phyloP scores from a whole-genome alignment of 345 rosid genomes.

The Populus davidiana region DNA sequence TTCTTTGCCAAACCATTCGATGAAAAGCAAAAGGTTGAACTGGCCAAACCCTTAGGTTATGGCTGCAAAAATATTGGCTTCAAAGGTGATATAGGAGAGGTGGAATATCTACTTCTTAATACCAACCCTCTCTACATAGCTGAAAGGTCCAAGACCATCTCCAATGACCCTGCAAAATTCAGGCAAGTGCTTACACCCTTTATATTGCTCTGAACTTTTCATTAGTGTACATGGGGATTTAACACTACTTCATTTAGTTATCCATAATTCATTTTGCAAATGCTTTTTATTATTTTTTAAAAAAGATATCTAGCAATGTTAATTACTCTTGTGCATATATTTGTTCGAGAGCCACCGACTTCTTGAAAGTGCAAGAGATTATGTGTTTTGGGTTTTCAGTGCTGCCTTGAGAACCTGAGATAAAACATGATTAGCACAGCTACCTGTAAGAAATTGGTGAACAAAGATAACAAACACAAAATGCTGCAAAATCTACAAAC shows the following conservation, averaged over 20 bases:
- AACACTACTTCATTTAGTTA: not conserved
- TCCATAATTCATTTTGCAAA: not conserved
- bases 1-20: constrained; percentile 23
- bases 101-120: constrained; percentile 33
- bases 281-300: not conserved
- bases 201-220: not conserved
- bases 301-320: not conserved
- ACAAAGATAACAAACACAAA: not conserved
- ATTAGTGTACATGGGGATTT: not conserved
- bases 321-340: not conserved
- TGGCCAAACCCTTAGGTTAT: constrained; percentile 34
- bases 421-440: not conserved
- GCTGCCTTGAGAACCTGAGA: not conserved
- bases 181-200: constrained; percentile 13
- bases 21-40: constrained; percentile 30
- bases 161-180: constrained; percentile 20
- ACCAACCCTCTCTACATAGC: constrained; percentile 23
- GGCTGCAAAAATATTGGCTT: constrained; percentile 39
- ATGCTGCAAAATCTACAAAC: not conserved
- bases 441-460: not conserved
- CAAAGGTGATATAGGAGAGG: constrained; percentile 35
- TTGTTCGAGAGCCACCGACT: not conserved
- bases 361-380: not conserved
- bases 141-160: constrained; percentile 24
- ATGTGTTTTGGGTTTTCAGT: no score